Evolutionary conservation across 495 filamentous ascomycete genomes (phyloP).

Genomic region (Aspergillus sclerotiicarbonarius): DNA sequence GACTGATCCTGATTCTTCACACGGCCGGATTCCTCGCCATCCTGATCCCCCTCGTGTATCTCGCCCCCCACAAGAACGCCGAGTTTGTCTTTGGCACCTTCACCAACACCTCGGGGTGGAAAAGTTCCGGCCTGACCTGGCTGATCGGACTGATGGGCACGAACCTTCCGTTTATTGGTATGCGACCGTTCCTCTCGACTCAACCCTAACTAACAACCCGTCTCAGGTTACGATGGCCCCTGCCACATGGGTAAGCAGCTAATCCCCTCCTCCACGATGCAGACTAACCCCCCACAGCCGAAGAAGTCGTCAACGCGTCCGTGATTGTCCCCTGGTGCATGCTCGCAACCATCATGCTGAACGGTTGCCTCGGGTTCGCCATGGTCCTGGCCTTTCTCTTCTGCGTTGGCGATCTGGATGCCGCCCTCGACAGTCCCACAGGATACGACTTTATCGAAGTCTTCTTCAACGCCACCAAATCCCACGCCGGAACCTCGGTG

Average conservation of each 20-base stretch:
- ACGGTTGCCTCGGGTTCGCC: constrained; percentile 31
- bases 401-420: constrained; percentile 30
- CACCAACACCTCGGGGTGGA: constrained; percentile 37
- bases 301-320: constrained; percentile 33
- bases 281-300: constrained; percentile 7
- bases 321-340: constrained; percentile 25
- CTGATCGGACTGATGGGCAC: not conserved
- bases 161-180: constrained; percentile 1
- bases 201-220: not conserved
- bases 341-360: constrained; percentile 28
- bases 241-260: constrained; percentile 1
- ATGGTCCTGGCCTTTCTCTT: constrained; percentile 33
- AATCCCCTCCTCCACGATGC: not conserved
- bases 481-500: constrained; percentile 18
- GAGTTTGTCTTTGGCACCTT: constrained; percentile 34
- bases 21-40: constrained; percentile 42
- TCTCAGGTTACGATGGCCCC: not conserved
- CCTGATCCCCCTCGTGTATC: constrained; percentile 37
- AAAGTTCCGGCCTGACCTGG: constrained; percentile 34
- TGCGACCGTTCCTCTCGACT: constrained; percentile 6
- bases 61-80: constrained; percentile 27
- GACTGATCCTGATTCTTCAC: constrained; percentile 43
- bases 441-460: constrained; percentile 28
- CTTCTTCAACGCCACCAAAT: constrained; percentile 22
- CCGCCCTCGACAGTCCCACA: constrained; percentile 21